These are phyloP conservation scores for Monosporascus sp. DNA, from an alignment of 2,329 filamentous ascomycete species.

Conservation along the genomic window DNA sequence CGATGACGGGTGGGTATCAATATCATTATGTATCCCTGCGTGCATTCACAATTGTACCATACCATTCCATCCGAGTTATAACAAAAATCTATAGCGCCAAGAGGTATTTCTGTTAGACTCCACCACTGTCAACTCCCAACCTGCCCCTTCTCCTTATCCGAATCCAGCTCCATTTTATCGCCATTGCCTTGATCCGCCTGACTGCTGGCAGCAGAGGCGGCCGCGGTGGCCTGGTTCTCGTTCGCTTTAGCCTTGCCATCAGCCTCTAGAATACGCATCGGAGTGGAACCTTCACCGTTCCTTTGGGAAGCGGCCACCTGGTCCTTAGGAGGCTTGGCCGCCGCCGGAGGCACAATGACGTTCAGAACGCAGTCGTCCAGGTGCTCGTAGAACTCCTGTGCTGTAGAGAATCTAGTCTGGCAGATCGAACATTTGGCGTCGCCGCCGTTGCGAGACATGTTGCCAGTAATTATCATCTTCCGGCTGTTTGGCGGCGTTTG, in stretches of 20 bases:
- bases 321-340: conserved; percentile 27
- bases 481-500: conserved; percentile 89
- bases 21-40: too few relatives aligned
- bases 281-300: conserved; percentile 15
- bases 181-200: conserved; percentile 15
- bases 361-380: conserved; percentile 64
- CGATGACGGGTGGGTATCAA: too few relatives aligned
- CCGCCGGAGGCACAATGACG: conserved; percentile 46
- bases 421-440: conserved; percentile 92
- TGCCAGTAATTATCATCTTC: conserved; percentile 50
- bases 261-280: conserved; percentile 16
- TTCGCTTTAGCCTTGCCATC: conserved; percentile 16
- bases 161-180: conserved; percentile 28
- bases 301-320: conserved; percentile 22
- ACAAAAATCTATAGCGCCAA: neutral
- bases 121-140: neutral
- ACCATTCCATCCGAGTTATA: too few relatives aligned
- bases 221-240: conserved; percentile 12
- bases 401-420: conserved; percentile 69
- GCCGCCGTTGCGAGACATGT: conserved; percentile 32
- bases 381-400: conserved; percentile 97
- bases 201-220: conserved; percentile 3
- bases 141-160: conserved; percentile 18
- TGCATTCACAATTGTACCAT: too few relatives aligned
- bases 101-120: neutral